phyloP scores from a whole-genome alignment of 805 yeast species.

The Metschnikowia henanensis region DNA sequence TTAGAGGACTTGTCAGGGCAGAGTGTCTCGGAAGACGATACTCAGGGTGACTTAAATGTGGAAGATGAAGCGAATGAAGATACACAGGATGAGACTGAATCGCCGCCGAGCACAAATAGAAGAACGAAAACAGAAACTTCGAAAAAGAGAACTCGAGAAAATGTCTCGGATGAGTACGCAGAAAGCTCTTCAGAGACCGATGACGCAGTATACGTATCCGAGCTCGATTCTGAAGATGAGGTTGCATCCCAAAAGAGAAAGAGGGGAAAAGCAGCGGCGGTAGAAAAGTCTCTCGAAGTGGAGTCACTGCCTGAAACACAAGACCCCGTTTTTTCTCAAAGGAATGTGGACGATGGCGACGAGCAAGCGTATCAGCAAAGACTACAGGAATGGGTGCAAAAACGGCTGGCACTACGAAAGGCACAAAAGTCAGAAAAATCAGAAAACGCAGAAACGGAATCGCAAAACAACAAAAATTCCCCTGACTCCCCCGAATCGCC shows the following conservation, averaged over 20 bases:
- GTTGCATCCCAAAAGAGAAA: constrained; percentile 7
- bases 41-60: too few relatives aligned
- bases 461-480: background rate
- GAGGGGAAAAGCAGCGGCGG: too few relatives aligned
- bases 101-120: too few relatives aligned
- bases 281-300: background rate
- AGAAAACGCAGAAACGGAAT: background rate
- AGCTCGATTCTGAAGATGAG: background rate
- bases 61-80: too few relatives aligned
- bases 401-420: constrained; percentile 47
- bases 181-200: too few relatives aligned
- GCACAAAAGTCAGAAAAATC: background rate
- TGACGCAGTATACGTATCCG: background rate
- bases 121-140: background rate
- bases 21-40: too few relatives aligned
- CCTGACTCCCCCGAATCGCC: background rate
- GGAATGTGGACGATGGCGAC: constrained; percentile 79
- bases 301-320: background rate
- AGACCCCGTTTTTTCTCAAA: constrained; percentile 1
- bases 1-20: too few relatives aligned
- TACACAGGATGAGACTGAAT: too few relatives aligned
- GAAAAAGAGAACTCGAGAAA: background rate
- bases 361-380: constrained; percentile 62
- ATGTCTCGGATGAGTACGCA: background rate
- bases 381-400: constrained; percentile 55